Evolutionary conservation across 495 filamentous ascomycete species (phyloP), one percentile per base, ranked within the genome.

Genomic region (Filosporella fistucella): DNA sequence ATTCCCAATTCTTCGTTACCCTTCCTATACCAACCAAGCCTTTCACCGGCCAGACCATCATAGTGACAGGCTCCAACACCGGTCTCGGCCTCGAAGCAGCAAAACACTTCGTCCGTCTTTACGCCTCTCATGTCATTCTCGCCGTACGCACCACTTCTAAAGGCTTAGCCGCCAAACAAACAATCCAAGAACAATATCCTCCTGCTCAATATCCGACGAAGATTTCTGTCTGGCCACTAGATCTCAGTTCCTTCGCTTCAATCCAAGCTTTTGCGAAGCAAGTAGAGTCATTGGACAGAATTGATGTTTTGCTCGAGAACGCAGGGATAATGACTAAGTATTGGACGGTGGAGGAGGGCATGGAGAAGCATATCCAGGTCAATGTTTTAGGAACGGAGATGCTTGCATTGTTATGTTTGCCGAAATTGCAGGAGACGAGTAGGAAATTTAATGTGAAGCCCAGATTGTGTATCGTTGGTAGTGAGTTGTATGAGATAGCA

Each of bases 51-150:
- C 53, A 71, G 36, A 77, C 69, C 13, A 57, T 72, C 42, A 69
- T 81, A 30, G 57, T 80, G 14, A 80, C 73, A 0, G 74, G 75
- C 36, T 59, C 66, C 26, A 80, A 77, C 50, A 64, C 60, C 4
- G 76, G 77, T n/a, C 55, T 80, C 3, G 75, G 77, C n/a, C 63
- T 71, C 25, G 74, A 79, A 58, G 71, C 66, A 5, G 63, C 63
- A 5, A 62, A 59, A 11, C 68, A 72, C 56, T 58, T 71, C 17
- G 59, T 60, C 5, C 58, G 60, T 2, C 63, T 74, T 17, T 61
- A 60, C 34, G 66, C 68, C 8, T 25, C 42, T 13, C 59, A 61
- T 21, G 55, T 76, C n/a, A 75, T 77, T 38, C 54, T 76, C n/a
- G 72, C 62, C 4, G 68, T 68, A 17, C 66, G 75, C 9, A 64